Conservation (phyloP, 2,329 filamentous ascomycete species). For the Plenodomus tracheiphilus region DNA sequence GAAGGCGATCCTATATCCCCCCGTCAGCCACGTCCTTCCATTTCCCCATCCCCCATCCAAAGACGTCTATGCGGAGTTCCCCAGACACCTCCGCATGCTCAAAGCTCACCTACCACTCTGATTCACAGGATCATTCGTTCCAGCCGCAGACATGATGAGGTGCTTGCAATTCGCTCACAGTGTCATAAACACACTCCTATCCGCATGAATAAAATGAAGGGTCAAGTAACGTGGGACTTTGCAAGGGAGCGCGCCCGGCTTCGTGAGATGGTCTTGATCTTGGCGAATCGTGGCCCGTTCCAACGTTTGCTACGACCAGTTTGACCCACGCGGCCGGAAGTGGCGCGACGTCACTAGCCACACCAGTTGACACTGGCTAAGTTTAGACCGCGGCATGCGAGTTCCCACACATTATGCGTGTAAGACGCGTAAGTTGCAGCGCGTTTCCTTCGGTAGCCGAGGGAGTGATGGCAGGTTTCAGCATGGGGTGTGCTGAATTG, state of each 20-base stretch:
- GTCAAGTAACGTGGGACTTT: conserved; percentile 5
- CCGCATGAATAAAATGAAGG: neutral
- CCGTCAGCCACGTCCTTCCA: conserved; percentile 20
- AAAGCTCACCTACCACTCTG: conserved; percentile 42
- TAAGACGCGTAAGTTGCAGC: neutral
- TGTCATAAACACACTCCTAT: conserved; percentile 7
- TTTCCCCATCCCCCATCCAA: neutral
- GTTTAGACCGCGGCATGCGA: neutral
- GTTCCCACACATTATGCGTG: neutral
- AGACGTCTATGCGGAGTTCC: conserved; percentile 10
- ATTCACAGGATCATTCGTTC: conserved; percentile 33
- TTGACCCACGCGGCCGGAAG: conserved; percentile 23
- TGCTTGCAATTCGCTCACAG: conserved; percentile 12
- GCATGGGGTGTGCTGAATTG: neutral
- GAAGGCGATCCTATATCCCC: conserved; percentile 27
- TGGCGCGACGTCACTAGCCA: conserved; percentile 31
- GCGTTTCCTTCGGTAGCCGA: neutral
- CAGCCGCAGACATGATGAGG: conserved; percentile 34
- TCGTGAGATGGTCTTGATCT: conserved; percentile 30
- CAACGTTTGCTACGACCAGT: conserved; percentile 28
- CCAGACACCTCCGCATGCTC: conserved; percentile 18
- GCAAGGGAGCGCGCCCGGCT: conserved; percentile 23
- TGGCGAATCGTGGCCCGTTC: conserved; percentile 44
- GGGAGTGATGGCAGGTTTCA: neutral
- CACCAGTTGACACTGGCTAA: conserved; percentile 1